Percentiles rank a stretch among this genome's conserved stretches.
Conservation (phyloP, 2,329 filamentous ascomycete species). For the Cladosporium oxysporum region DNA sequence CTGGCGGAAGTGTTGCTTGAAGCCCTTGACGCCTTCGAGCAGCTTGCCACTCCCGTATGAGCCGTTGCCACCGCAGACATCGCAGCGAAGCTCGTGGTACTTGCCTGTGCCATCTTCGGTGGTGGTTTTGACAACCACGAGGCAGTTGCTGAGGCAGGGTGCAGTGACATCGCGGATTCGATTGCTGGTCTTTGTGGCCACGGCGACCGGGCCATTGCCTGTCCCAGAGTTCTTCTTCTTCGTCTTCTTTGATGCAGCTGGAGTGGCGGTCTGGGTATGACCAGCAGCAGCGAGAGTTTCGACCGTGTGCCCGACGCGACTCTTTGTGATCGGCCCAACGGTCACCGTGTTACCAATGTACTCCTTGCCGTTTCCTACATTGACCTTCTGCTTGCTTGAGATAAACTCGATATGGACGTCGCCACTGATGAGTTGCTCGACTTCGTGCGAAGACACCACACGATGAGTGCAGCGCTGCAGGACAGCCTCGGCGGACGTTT, state of each 20-base stretch:
- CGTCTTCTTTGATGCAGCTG: background rate
- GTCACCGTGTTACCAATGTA: background rate
- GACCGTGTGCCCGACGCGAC: background rate
- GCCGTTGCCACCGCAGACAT: conserved; percentile 8
- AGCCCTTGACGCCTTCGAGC: conserved; percentile 9
- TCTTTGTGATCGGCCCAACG: background rate
- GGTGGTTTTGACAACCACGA: background rate
- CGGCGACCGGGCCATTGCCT: background rate
- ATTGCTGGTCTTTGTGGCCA: background rate
- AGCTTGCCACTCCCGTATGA: conserved; percentile 11
- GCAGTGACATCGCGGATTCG: background rate
- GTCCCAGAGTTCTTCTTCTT: background rate
- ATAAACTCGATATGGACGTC: background rate
- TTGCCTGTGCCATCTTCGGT: background rate
- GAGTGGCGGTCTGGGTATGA: background rate
- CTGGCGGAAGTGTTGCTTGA: conserved; percentile 3
- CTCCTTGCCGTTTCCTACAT: background rate
- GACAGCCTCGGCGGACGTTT: background rate
- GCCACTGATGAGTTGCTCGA: background rate
- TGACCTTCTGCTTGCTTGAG: background rate
- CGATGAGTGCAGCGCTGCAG: conserved; percentile 8
- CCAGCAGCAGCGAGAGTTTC: background rate
- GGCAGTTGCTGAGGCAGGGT: background rate
- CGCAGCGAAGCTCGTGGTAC: conserved; percentile 10
- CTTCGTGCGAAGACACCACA: background rate